These are phyloP conservation scores for Penicillium occitanis DNA, from an alignment of 2,329 filamentous ascomycete species.

Conservation along the genomic window DNA sequence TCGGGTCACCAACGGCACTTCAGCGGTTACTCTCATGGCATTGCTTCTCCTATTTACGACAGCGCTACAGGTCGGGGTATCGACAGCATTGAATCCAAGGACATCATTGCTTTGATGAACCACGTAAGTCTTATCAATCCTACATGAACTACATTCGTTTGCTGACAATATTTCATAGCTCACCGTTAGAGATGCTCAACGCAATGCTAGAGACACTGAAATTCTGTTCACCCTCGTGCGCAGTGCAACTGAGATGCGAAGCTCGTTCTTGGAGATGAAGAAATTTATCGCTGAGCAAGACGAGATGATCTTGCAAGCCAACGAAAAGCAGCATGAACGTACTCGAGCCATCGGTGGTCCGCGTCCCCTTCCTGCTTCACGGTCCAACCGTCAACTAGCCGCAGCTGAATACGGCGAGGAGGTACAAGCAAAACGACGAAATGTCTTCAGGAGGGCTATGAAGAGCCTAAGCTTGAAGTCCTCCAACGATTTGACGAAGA, in stretches of 20 bases:
- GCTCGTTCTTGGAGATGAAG: slow-evolving; percentile 93
- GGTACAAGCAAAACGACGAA: slow-evolving; percentile 75
- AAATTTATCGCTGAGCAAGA: slow-evolving; percentile 87
- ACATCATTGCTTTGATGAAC: slow-evolving; percentile 97
- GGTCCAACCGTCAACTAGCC: slow-evolving; percentile 54
- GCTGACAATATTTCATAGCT: slow-evolving; percentile 54
- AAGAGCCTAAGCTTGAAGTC: slow-evolving; percentile 87
- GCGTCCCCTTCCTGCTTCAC: slow-evolving; percentile 72
- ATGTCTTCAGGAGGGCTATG: slow-evolving; percentile 90
- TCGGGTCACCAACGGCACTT: slow-evolving; percentile 62
- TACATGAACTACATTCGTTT: slow-evolving; percentile 3
- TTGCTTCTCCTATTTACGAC: slow-evolving; percentile 87
- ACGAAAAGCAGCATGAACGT: slow-evolving; percentile 84
- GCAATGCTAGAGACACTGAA: slow-evolving; percentile 93
- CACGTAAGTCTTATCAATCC: slow-evolving; percentile 61
- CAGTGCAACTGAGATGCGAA: slow-evolving; percentile 94
- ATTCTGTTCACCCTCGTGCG: slow-evolving; percentile 92
- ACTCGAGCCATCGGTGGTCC: slow-evolving; percentile 82
- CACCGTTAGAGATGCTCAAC: slow-evolving; percentile 93
- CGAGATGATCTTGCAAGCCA: slow-evolving; percentile 79
- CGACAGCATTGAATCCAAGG: slow-evolving; percentile 90
- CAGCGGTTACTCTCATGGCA: slow-evolving; percentile 88
- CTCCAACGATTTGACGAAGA: slow-evolving; percentile 80
- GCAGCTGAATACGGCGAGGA: slow-evolving; percentile 57
- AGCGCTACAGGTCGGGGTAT: slow-evolving; percentile 82